Evolutionary conservation across 257 asterid genomes (phyloP).

Genomic region (Avicennia marina): DNA sequence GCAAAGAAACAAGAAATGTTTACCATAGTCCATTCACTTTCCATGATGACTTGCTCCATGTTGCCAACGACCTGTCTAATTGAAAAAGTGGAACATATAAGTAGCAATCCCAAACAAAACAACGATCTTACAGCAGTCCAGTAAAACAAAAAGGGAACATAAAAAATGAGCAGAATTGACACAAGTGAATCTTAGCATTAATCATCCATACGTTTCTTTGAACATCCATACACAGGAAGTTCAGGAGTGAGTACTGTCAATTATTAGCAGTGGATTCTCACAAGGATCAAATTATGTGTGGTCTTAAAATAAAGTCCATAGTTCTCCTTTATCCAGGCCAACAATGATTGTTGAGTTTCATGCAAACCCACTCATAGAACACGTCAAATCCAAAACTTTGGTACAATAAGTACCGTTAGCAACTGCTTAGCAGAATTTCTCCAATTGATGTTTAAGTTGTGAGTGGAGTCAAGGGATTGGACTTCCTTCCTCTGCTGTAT

Average conservation of each 20-base stretch:
- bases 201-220: no score
- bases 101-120: background rate
- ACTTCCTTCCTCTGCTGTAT: background rate
- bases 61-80: conserved; percentile 15
- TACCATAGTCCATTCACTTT: conserved; percentile 24
- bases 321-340: background rate
- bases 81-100: background rate
- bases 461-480: background rate
- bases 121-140: conserved; percentile 5
- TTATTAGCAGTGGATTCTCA: no score
- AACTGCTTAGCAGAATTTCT: background rate
- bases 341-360: background rate
- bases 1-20: conserved; percentile 6
- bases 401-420: background rate
- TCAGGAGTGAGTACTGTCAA: no score
- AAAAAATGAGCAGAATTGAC: no score
- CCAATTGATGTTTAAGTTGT: background rate
- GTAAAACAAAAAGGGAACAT: background rate
- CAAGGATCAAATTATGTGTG: background rate
- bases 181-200: no score
- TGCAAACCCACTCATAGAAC: background rate
- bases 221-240: no score
- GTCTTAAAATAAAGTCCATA: background rate
- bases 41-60: conserved; percentile 14
- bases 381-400: background rate